Conservation (phyloP, 495 filamentous ascomycete genomes). For the Trichoderma erinaceum region DNA sequence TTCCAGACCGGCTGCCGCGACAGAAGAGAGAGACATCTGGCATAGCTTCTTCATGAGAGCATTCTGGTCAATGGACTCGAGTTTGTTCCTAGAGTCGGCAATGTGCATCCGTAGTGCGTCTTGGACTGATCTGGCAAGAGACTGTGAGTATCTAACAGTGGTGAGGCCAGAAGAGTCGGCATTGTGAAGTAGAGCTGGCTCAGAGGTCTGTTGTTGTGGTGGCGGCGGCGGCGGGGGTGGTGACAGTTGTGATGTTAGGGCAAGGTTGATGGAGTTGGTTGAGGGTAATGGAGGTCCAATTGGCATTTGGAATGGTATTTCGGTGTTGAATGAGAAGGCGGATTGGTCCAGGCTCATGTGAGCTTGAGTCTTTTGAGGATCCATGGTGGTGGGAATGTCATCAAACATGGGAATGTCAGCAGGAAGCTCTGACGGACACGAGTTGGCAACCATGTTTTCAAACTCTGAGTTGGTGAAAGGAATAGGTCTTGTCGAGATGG, state of each 20-base stretch:
- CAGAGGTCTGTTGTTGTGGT: neutral
- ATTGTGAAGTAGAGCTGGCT: neutral
- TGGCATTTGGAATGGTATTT: neutral
- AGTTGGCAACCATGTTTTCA: conserved; percentile 12
- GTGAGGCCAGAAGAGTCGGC: neutral
- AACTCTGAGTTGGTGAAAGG: conserved; percentile 22
- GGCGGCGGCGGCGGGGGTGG: neutral
- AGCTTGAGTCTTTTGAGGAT: conserved; percentile 8
- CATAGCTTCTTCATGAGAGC: conserved; percentile 31
- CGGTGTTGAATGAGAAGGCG: conserved; percentile 25
- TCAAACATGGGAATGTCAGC: conserved; percentile 25
- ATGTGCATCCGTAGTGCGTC: conserved; percentile 38
- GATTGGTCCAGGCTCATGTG: conserved; percentile 25
- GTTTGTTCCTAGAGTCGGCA: conserved; percentile 32
- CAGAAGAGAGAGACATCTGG: conserved; percentile 29
- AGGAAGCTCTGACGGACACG: conserved; percentile 31
- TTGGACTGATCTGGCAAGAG: conserved; percentile 36
- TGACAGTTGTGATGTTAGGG: neutral
- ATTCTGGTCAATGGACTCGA: conserved; percentile 32
- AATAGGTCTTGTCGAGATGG: conserved; percentile 13
- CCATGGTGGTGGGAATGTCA: conserved; percentile 13
- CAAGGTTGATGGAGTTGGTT: neutral
- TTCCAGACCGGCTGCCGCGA: conserved; percentile 34
- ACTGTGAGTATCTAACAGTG: neutral
- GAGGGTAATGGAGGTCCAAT: neutral